Base-by-base conservation (phyloP, 805 yeast genomes). In the Metschnikowia lochheadii region DNA sequence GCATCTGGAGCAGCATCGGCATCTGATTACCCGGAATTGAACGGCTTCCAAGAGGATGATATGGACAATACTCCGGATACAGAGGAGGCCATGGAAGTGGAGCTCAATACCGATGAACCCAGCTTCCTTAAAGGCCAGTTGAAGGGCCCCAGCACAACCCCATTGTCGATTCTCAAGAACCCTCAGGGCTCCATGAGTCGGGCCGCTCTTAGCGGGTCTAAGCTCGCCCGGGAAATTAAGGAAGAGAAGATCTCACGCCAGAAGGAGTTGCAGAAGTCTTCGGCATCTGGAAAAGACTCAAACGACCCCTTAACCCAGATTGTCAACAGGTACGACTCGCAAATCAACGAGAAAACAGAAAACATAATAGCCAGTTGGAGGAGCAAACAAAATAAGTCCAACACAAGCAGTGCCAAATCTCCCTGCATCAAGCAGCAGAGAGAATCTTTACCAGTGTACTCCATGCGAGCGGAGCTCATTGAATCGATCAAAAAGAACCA, bases 171-270 rank as follows among this genome's bases (percentile, higher is more conserved):
- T n/a, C 76, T 80, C 7, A 83, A 79, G 55, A 80, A 83, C 35
- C 92, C 95, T 0, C 90, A 86, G 55, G 96, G 96, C 0, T 81
- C 94, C 0, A 65, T 90, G 67, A 78, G 78, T 49, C 72, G 92
- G 56, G 85, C 87, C 8, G 97, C 97, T 0, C 75, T 77, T 74
- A 69, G 77, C 34, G 96, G 96, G 0, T 85, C 96, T 3, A 70
- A 74, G 31, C 64, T 86, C 26, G 86, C 90, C 53, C 76, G 74
- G 53, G 85, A 83, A 48, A 75, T 83, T 46, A 79, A 85, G 56
- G 89, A 85, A 45, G 75, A 76, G 58, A 81, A 82, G 57, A 45
- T 76, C 10, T 75, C 78, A 56, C 77, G 75, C 49, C 76, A 71
- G 51, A 73, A 69, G 50, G 85, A 78, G 35, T 76, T 73, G 58